Base-by-base conservation (phyloP, 257 asterid genomes). In the Primulina eburnea region DNA sequence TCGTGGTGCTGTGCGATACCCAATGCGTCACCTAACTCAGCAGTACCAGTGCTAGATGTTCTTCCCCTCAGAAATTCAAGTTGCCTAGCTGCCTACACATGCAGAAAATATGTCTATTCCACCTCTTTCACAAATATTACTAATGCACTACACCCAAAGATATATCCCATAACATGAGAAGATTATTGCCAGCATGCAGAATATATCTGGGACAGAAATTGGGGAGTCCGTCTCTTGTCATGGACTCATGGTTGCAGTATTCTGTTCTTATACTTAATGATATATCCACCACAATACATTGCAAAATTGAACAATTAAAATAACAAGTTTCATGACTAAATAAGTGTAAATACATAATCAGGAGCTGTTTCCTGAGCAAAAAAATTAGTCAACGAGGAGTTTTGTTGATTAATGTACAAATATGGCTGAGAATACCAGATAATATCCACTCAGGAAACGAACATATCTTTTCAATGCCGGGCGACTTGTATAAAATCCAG, bases 1-100 rank as follows among this genome's bases (percentile, higher is more conserved):
- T 91, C 97, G 65, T 91, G 97, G 79, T 91, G 97, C 73, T 91
- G 97, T 53, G 92, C 85, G 73, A 83, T 74, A 64, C 93, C 97
- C 68, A 91, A 73, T 53, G 93, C 95, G 75, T 91, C 85, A 72
- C 92, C 96, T 47, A 91, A 80, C 57, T 82, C 66, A 60, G 69
- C 86, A 69, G 92, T 87, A 82, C 83, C 82, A 52, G 78, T 64
- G 68, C 86, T 73, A 52, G 90, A 75, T 79, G 77, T 82, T 82
- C 83, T 80, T 68, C 92, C 95, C 40, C 28, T 70, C 70, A 86
- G 69, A 80, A 82, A 92, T 75, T 92, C 97, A 59, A 92, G 90
- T 70, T 92, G 97, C 73, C 97, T 89, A 73, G 95, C 93, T 40
- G 90, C 95, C 97, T 91, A 73, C 50, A 64, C 43, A 68, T 68